Base-by-base conservation (phyloP, 2,329 filamentous ascomycete species). In the Fusarium foetens region DNA sequence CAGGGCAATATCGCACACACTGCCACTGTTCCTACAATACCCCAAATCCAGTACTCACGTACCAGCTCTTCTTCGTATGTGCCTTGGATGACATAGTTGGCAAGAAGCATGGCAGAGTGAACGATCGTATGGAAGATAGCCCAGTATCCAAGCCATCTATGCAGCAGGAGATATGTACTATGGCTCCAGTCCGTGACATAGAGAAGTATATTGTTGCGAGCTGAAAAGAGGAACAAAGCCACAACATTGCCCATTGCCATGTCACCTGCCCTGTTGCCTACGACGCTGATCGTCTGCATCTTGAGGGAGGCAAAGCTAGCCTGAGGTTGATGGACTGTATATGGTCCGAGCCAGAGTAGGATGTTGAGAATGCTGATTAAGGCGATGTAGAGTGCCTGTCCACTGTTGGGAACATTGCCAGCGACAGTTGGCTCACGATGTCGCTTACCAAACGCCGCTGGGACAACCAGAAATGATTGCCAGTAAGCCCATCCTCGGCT, bases 121-220 rank as follows among this genome's bases (percentile, higher is more conserved):
- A 83, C 25, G 2, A 94, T 91, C 12, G 93, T 94, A 84, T 95
- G 93, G 84, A 93, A 94, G 70, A 95, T 92, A 78, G 93, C 93
- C 42, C 90, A 91, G 85, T 90, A 95, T 1, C 77, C 80, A 17
- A 82, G 71, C 78, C 81, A 82, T 35, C 82, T 78, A 63, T 83
- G 82, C 1, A 83, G 74, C 3, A 83, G 71, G 2, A 83, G 72
- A 42, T 77, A 83, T 0, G 82, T 83, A 23, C 76, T 68, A 65
- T 81, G 74, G 52, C 78, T 79, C 81, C 81, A 83, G 68, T 79
- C 76, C 4, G 81, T 82, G 19, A 83, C 3, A 53, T 76, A 77
- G 6, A 83, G 72, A 1, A 83, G 76, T 1, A 80, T 17, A 53
- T 81, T 83, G 64, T 83, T 83, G 19, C 81, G 73, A 4, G 77